Conservation (phyloP, 2,329 filamentous ascomycete species). For the Ceratocystis colombiana region DNA sequence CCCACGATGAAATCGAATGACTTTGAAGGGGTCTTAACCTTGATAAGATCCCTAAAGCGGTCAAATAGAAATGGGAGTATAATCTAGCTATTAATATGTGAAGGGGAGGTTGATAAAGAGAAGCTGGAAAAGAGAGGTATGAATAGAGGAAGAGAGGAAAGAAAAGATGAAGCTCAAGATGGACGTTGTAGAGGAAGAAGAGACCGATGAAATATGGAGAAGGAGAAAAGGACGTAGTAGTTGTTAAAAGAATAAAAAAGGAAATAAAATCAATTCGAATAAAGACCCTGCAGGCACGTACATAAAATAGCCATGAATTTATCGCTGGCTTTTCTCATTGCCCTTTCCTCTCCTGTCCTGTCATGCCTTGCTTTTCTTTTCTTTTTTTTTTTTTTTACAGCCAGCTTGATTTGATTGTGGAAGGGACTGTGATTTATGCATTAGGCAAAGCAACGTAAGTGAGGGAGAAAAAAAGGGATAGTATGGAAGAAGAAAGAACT, state of each 20-base stretch:
- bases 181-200: constrained; percentile 4
- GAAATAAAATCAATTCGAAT: constrained; percentile 1
- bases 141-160: not conserved
- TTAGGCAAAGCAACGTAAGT: constrained; percentile 1
- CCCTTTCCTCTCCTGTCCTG: not conserved
- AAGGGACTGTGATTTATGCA: constrained; percentile 15
- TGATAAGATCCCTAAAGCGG: not conserved
- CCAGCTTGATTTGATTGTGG: constrained; percentile 4
- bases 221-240: constrained; percentile 3
- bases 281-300: not conserved
- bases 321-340: not conserved
- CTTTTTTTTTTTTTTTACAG: not conserved
- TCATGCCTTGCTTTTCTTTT: not conserved
- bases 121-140: constrained; percentile 4
- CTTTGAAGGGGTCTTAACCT: not conserved
- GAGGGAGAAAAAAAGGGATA: not conserved
- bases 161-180: constrained; percentile 1
- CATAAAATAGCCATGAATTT: not conserved
- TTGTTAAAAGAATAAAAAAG: constrained; percentile 14
- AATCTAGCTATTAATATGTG: not conserved
- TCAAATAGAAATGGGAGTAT: not conserved
- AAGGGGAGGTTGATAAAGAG: not conserved
- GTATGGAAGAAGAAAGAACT: constrained; percentile 5
- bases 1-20: constrained; percentile 17
- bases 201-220: constrained; percentile 8